Evolutionary conservation across 441 rosid species (phyloP).

Genomic region (Pelargonium cotyledonis): DNA sequence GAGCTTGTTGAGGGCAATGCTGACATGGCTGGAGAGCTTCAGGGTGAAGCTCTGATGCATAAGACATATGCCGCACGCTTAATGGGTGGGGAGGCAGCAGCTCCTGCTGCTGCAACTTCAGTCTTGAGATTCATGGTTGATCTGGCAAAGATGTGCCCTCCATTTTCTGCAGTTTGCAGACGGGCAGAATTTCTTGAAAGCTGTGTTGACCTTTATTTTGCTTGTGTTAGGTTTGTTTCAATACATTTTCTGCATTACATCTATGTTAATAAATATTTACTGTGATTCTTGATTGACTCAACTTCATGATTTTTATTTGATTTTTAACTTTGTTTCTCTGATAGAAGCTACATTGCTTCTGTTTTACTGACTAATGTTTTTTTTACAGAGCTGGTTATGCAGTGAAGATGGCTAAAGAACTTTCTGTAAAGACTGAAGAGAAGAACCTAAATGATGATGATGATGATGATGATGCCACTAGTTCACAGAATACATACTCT

Average conservation of each 20-base stretch:
- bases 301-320: conserved; percentile 2
- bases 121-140: conserved; percentile 99
- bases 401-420: conserved; percentile 80
- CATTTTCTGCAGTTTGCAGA: conserved; percentile 92
- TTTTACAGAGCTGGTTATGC: conserved; percentile 85
- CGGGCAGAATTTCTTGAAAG: conserved; percentile 87
- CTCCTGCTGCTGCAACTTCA: conserved; percentile 99
- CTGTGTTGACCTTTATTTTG: conserved; percentile 93
- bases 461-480: conserved; percentile 52
- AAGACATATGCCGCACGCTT: conserved; percentile 99
- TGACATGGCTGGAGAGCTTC: conserved; percentile 96
- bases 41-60: conserved; percentile 99
- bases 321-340: conserved; percentile 16
- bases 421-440: conserved; percentile 72
- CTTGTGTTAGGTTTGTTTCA: conserved; percentile 84
- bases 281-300: background rate
- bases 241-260: conserved; percentile 15
- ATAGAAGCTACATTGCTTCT: conserved; percentile 4
- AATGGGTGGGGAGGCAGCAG: conserved; percentile 99
- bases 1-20: conserved; percentile 90
- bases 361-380: conserved; percentile 13
- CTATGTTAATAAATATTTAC: background rate
- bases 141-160: conserved; percentile 95
- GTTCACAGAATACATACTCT: conserved; percentile 83
- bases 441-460: conserved; percentile 74